Evolutionary conservation across 306 rosid genomes (phyloP).

Genomic region (Oemleria cerasiformis): DNA sequence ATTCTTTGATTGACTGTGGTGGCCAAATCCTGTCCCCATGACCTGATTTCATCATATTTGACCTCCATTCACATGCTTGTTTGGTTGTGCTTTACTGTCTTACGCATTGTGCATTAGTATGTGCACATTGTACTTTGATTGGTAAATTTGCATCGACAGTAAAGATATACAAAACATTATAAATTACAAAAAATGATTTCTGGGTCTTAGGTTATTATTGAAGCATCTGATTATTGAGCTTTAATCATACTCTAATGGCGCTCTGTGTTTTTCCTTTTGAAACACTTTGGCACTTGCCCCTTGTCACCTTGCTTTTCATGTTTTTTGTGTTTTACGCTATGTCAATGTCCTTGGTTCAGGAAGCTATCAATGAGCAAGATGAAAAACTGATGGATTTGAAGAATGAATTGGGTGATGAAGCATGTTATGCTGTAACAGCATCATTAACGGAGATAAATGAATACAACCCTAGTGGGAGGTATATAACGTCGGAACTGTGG

Average conservation of each 20-base stretch:
- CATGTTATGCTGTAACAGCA: slow-evolving; percentile 39
- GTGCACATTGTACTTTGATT: background rate
- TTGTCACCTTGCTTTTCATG: slow-evolving; percentile 14
- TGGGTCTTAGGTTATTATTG: slow-evolving; percentile 3
- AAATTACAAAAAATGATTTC: background rate
- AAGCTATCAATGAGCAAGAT: slow-evolving; percentile 43
- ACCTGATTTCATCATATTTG: background rate
- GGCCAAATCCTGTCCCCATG: slow-evolving; percentile 6
- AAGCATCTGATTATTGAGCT: background rate
- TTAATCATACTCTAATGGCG: slow-evolving; percentile 8
- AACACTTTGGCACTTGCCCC: background rate
- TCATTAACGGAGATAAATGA: slow-evolving; percentile 57
- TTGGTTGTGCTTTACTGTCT: background rate
- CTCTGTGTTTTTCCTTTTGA: slow-evolving; percentile 19
- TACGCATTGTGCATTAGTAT: background rate
- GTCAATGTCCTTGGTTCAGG: slow-evolving; percentile 42
- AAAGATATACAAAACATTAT: background rate
- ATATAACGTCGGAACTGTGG: slow-evolving; percentile 53
- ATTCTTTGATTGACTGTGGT: background rate
- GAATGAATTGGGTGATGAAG: slow-evolving; percentile 38
- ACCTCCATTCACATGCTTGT: background rate
- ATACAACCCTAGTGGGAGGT: slow-evolving; percentile 65
- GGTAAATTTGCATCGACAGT: background rate
- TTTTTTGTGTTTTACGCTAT: background rate
- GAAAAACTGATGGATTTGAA: slow-evolving; percentile 41